Conservation (phyloP, 1,284 basidiomycete species). For the Tilletia indica region DNA sequence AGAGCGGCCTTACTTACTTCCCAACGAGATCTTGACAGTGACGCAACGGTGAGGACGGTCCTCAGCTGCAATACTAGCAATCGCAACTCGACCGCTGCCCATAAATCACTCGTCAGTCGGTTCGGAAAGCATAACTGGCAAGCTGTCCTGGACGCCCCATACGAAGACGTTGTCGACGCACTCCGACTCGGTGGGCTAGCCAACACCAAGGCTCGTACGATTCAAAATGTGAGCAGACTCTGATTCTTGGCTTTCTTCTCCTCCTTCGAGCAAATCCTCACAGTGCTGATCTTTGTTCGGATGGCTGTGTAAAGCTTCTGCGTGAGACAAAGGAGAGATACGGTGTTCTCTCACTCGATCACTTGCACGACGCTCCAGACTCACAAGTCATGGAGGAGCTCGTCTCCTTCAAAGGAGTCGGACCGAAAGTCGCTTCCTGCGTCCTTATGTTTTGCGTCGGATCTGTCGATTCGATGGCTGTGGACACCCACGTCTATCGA, state of each 20-base stretch:
- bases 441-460: constrained; percentile 75
- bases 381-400: constrained; percentile 66
- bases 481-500: constrained; percentile 68
- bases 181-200: constrained; percentile 72
- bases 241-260: too few relatives aligned
- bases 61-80: constrained; percentile 73
- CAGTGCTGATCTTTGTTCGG: not conserved
- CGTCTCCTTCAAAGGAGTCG: constrained; percentile 61
- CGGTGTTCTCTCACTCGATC: constrained; percentile 56
- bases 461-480: constrained; percentile 68
- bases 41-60: constrained; percentile 70
- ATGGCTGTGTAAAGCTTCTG: constrained; percentile 27
- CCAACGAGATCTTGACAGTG: constrained; percentile 40
- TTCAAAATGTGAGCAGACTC: constrained; percentile 50
- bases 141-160: constrained; percentile 64
- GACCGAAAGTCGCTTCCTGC: constrained; percentile 75
- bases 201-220: constrained; percentile 70
- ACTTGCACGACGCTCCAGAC: constrained; percentile 60
- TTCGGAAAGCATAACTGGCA: constrained; percentile 68
- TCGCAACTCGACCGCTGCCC: constrained; percentile 68
- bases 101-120: constrained; percentile 63
- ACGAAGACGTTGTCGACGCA: constrained; percentile 63
- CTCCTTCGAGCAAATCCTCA: too few relatives aligned
- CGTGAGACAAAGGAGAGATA: constrained; percentile 29
- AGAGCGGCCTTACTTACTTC: not conserved